Percentiles rank a stretch among this genome's conserved stretches.
Evolutionary conservation across 257 asterid species (phyloP).

Genomic region (Fraxinus cuspidata): DNA sequence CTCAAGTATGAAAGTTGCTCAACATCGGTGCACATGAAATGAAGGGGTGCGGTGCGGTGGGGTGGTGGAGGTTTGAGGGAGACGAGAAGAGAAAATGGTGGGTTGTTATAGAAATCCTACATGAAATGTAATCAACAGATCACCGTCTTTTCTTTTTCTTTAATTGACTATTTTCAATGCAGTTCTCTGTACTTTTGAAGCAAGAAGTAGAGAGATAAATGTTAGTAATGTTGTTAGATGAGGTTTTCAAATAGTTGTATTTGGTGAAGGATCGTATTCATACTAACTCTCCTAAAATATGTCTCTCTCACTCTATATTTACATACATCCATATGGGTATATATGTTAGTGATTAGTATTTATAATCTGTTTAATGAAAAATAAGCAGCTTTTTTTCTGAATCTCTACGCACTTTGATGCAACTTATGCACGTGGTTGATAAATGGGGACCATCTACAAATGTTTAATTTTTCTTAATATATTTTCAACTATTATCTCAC

Average conservation of each 20-base stretch:
- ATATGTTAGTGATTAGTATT: too few species aligned
- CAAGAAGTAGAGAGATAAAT: not conserved
- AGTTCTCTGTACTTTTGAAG: not conserved
- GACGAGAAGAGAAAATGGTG: not conserved
- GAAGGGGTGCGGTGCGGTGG: not conserved
- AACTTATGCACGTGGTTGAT: slow-evolving; percentile 34
- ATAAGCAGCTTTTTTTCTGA: slow-evolving; percentile 26
- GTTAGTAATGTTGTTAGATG: not conserved
- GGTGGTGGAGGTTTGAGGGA: not conserved
- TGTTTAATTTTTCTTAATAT: not conserved
- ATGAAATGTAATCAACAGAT: slow-evolving; percentile 15
- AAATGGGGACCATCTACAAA: slow-evolving; percentile 30
- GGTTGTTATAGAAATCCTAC: slow-evolving; percentile 22
- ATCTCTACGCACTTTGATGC: slow-evolving; percentile 39
- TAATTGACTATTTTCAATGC: not conserved
- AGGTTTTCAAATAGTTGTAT: too few species aligned
- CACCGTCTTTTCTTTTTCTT: not conserved
- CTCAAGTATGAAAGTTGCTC: not conserved
- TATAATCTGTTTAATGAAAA: not conserved
- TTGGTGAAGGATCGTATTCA: slow-evolving; percentile 36
- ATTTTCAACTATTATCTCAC: not conserved
- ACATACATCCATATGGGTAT: not conserved
- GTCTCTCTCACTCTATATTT: too few species aligned
- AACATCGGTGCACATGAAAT: slow-evolving; percentile 38
- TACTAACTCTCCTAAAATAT: not conserved